These are phyloP conservation scores for Xerophyta viscosa DNA, from an alignment of 106 monocot genomes.

Conservation along the genomic window DNA sequence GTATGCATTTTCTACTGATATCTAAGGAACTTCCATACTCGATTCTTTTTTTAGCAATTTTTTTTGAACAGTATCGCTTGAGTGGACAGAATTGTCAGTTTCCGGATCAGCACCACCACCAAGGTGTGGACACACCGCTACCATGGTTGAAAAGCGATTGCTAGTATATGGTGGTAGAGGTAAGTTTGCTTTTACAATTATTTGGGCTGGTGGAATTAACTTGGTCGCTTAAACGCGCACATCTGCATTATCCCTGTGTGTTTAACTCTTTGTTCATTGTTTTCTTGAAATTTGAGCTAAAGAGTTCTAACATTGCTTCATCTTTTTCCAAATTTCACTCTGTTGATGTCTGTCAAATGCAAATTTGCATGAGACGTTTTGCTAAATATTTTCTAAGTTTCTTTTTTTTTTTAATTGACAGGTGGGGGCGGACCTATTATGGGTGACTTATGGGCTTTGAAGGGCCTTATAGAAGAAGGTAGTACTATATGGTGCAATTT, in stretches of 20 bases:
- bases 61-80: conserved; percentile 61
- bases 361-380: not conserved
- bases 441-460: conserved; percentile 99
- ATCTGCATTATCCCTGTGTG: no score
- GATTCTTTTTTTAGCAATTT: not conserved
- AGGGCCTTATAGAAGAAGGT: conserved; percentile 98
- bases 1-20: conserved; percentile 1
- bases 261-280: no score
- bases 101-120: conserved; percentile 76
- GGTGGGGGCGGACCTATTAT: conserved; percentile 95
- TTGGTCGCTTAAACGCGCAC: not conserved
- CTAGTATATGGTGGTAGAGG: conserved; percentile 97
- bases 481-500: conserved; percentile 2
- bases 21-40: not conserved
- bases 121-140: conserved; percentile 91
- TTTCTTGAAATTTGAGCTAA: no score
- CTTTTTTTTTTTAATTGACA: conserved; percentile 23
- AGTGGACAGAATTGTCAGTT: conserved; percentile 86
- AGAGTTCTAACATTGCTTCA: no score
- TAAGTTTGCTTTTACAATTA: no score
- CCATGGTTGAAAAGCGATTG: conserved; percentile 94
- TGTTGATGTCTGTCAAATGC: not conserved
- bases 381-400: not conserved
- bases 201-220: no score
- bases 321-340: no score